Base-by-base conservation (phyloP, 192 early-diverging fungal genomes). In the Backusella circina region DNA sequence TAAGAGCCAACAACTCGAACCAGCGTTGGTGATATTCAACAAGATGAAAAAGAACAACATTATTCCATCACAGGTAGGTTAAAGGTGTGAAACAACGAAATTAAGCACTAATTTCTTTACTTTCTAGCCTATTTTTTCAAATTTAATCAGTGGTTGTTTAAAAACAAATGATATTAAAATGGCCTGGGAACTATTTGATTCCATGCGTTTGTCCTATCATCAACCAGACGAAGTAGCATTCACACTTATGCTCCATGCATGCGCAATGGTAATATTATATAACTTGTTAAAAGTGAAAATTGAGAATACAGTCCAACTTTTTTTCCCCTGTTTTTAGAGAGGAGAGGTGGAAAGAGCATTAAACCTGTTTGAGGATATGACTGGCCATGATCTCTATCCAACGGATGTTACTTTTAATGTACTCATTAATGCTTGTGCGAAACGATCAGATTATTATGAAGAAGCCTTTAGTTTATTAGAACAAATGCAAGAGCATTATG, bases 151-250 rank as follows among this genome's bases (percentile, higher is more conserved):
- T 64, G 93, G 93, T 33, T 99, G 94, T 72, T 67, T 98, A 4
- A 86, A 89, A 37, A 75, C 85, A 18, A 82, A 85, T 23, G 88
- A 98, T 67, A 83, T 91, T 26, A 77, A 88, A 23, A 90, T 92
- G 0, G 96, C 96, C 23, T 99, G 97, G 97, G 86, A 86, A 36
- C 90, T 93, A 26, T 99, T 97, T 85, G 90, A 97, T 75, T 87
- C 94, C 74, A 90, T 97, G 91, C 88, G 93, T 65, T 82, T 86
- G 21, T 91, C 94, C 65, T 88, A 92, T 28, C 87, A 89, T 35
- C 81, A 89, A 65, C 95, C 97, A 0, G 93, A 96, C 76, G 90
- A 92, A 66, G 87, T 90, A 0, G 88, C 89, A 6, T 99, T 94
- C 75, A 90, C 88, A 21, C 81, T 96, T 30, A 98, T 99, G 96